A percentile compares a stretch with the other conserved stretches of the same genome.
These are phyloP conservation scores for Scedosporium minutisporum DNA, from an alignment of 2,329 filamentous ascomycete species.

Conservation along the genomic window DNA sequence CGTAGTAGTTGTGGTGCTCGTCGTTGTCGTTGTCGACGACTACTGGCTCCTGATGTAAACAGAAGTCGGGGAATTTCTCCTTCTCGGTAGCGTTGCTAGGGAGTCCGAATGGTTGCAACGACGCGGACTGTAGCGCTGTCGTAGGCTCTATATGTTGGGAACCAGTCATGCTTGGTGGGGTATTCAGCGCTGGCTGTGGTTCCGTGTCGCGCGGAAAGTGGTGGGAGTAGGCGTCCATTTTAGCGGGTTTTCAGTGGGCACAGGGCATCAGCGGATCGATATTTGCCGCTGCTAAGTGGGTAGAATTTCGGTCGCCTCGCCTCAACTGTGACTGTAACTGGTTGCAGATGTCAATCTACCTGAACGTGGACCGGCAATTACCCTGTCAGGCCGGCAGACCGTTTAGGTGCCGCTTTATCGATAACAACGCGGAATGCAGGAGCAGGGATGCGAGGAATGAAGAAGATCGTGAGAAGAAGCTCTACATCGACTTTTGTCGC, in stretches of 20 bases:
- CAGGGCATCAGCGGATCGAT: neutral
- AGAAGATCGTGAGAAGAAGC: no score
- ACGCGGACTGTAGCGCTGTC: neutral
- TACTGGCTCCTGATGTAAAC: constrained; percentile 26
- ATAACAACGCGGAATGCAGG: neutral
- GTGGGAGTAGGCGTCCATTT: neutral
- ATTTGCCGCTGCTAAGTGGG: neutral
- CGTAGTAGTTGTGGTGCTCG: constrained; percentile 7
- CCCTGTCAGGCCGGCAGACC: neutral
- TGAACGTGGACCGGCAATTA: neutral
- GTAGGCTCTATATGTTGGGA: neutral
- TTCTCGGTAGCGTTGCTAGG: constrained; percentile 26
- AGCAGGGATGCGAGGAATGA: neutral
- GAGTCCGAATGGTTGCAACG: constrained; percentile 16
- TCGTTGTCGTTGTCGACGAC: constrained; percentile 6
- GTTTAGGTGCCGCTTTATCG: neutral
- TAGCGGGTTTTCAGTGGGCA: neutral
- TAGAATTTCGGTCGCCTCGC: no score
- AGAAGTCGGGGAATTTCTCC: constrained; percentile 31
- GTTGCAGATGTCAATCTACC: neutral
- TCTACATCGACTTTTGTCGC: no score
- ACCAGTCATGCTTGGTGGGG: neutral
- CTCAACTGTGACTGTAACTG: neutral
- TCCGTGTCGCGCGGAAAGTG: neutral
- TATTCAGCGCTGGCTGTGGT: neutral